Conservation (phyloP, 768 basidiomycete species). For the Strobilomyces dryophilus region DNA sequence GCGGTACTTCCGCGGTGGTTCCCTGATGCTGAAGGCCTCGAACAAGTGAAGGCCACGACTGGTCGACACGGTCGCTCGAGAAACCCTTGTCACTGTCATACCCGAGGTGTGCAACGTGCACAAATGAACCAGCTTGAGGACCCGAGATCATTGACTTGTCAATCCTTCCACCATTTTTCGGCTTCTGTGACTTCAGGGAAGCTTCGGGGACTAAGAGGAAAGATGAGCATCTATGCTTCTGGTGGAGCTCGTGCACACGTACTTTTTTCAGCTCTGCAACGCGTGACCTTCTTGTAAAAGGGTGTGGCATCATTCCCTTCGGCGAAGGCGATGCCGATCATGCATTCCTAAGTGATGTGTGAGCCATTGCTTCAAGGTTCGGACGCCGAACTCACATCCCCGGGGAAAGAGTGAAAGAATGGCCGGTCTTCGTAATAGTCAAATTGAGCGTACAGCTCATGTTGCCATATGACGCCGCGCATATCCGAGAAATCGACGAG, state of each 20-base stretch:
- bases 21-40: constrained; percentile 60
- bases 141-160: constrained; percentile 92
- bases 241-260: constrained; percentile 14
- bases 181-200: constrained; percentile 50
- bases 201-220: constrained; percentile 39
- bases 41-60: constrained; percentile 80
- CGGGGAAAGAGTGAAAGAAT: constrained; percentile 89
- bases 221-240: constrained; percentile 2
- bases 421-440: constrained; percentile 80
- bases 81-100: constrained; percentile 86
- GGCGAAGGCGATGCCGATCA: constrained; percentile 88
- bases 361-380: background rate
- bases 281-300: constrained; percentile 80
- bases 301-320: constrained; percentile 80
- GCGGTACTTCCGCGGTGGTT: constrained; percentile 55
- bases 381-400: constrained; percentile 69
- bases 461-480: constrained; percentile 88
- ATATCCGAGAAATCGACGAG: constrained; percentile 89
- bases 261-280: constrained; percentile 61
- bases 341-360: constrained; percentile 58
- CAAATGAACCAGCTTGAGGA: constrained; percentile 74
- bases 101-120: constrained; percentile 94
- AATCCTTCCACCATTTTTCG: constrained; percentile 67
- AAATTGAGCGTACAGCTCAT: constrained; percentile 82
- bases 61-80: constrained; percentile 81